Percentiles rank a stretch among this genome's conserved stretches.
phyloP scores from a whole-genome alignment of 2,329 filamentous ascomycete genomes.

The Talaromyces albobiverticillius region DNA sequence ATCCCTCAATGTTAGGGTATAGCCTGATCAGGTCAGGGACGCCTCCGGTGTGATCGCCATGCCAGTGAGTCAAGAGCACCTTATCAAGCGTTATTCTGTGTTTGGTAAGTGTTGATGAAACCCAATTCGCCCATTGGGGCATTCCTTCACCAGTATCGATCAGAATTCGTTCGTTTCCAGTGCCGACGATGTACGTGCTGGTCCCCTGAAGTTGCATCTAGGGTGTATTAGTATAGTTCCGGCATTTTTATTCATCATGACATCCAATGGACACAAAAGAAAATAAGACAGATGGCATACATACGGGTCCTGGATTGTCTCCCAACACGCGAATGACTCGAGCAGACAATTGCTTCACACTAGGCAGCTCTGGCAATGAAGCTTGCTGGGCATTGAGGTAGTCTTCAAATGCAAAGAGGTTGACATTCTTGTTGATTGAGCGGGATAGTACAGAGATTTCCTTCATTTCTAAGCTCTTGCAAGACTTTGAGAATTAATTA shows the following conservation, averaged over 20 bases:
- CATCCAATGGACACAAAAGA: too few species aligned
- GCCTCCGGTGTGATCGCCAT: conserved; percentile 44
- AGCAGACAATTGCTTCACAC: conserved; percentile 42
- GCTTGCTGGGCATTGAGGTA: conserved; percentile 43
- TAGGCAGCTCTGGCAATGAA: conserved; percentile 32
- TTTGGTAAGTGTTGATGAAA: not conserved
- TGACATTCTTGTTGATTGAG: conserved; percentile 46
- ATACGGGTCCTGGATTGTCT: conserved; percentile 44
- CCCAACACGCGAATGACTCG: conserved; percentile 45
- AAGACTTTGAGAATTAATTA: too few species aligned
- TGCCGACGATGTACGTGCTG: conserved; percentile 41
- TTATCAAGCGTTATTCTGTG: not conserved
- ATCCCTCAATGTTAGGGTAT: conserved; percentile 24
- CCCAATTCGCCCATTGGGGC: not conserved
- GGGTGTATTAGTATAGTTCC: too few species aligned
- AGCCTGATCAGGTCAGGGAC: conserved; percentile 36
- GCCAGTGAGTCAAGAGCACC: conserved; percentile 45
- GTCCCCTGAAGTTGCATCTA: conserved; percentile 24
- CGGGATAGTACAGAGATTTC: not conserved
- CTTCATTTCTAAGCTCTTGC: too few species aligned
- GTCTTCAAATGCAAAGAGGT: conserved; percentile 48
- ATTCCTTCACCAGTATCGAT: conserved; percentile 31
- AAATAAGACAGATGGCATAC: not conserved
- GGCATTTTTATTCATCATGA: too few species aligned
- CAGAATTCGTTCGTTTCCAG: conserved; percentile 30